Evolutionary conservation across 208 protist genomes (phyloP), one percentile per base, ranked within the genome.

Genomic region (Leishmania tropica): DNA sequence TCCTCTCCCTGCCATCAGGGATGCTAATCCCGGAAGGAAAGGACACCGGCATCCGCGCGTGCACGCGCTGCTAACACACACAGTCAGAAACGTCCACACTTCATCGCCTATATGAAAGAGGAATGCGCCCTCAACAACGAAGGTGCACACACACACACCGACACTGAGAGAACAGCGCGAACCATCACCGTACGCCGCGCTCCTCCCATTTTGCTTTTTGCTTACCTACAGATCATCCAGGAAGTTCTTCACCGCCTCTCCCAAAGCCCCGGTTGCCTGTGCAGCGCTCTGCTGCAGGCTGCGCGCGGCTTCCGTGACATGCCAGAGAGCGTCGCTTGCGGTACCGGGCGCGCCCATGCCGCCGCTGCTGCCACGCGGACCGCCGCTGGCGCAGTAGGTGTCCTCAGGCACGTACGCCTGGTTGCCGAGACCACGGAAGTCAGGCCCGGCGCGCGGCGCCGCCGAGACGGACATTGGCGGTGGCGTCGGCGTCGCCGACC

Each of bases 361-460:
- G 19, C 47, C 75, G 64, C 75, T 64, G 40, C 71, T 82, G 58
- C 70, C 74, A 56, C 37, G 62, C 48, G 54, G 68, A 51, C 74
- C 78, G 65, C 77, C 19, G n/a, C 60, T 48, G 21, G 51, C 51
- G 54, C n/a, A 3, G 72, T 68, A 60, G 42, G 76, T 76, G 7
- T 47, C 58, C 28, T 92, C 85, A 19, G 88, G 86, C 58, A 85
- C 81, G 81, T 92, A 94, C 28, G 85, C 84, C 74, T 88, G 85
- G 47, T 84, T 93, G 24, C 93, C 93, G 56, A 91, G 47, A 65
- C 93, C 93, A 74, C 89, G 83, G 78, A 90, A 96, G 79, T 95
- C 91, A 47, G 88, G 88, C 28, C 90, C 93, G 6, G 80, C 82
- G 51, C 88, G 88, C 54, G 73, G 65, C 60, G 48, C 64, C 77